Percentiles rank a stretch among this genome's conserved stretches.
Evolutionary conservation across 176 grass and related monocot genomes (phyloP).

Genomic region (Aegilops speltoides): DNA sequence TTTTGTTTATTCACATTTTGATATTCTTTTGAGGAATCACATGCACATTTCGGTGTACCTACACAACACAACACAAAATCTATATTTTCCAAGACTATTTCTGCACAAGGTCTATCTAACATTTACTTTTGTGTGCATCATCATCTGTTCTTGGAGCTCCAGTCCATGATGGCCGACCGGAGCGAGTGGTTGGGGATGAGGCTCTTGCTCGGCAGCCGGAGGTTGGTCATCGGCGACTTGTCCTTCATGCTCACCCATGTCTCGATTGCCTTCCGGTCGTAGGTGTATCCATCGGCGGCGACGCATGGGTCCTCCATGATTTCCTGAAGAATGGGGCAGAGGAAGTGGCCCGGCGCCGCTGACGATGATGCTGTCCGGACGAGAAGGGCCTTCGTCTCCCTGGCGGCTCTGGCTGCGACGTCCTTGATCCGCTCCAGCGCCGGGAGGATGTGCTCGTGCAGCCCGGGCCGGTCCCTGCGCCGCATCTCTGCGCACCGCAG

Average conservation of each 20-base stretch:
- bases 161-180: constrained; percentile 80
- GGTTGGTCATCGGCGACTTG: constrained; percentile 80
- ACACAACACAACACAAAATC: background rate
- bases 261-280: constrained; percentile 74
- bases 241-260: constrained; percentile 69
- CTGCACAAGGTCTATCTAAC: background rate
- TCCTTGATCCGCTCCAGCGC: constrained; percentile 56
- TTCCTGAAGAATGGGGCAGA: constrained; percentile 88
- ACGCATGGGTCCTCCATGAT: constrained; percentile 73
- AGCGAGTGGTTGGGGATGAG: constrained; percentile 80
- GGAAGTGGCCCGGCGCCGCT: constrained; percentile 60
- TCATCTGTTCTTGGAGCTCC: constrained; percentile 50
- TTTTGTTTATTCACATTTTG: background rate
- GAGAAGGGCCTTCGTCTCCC: constrained; percentile 9
- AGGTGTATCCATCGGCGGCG: constrained; percentile 83
- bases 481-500: constrained; percentile 70
- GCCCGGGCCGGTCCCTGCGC: constrained; percentile 58
- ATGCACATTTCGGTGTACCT: background rate
- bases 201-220: constrained; percentile 52
- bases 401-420: constrained; percentile 30
- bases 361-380: background rate
- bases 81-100: background rate
- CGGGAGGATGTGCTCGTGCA: constrained; percentile 53
- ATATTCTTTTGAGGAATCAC: background rate
- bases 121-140: background rate